Base-by-base conservation (phyloP, 2,329 filamentous ascomycete species). In the Aspergillus floridensis region DNA sequence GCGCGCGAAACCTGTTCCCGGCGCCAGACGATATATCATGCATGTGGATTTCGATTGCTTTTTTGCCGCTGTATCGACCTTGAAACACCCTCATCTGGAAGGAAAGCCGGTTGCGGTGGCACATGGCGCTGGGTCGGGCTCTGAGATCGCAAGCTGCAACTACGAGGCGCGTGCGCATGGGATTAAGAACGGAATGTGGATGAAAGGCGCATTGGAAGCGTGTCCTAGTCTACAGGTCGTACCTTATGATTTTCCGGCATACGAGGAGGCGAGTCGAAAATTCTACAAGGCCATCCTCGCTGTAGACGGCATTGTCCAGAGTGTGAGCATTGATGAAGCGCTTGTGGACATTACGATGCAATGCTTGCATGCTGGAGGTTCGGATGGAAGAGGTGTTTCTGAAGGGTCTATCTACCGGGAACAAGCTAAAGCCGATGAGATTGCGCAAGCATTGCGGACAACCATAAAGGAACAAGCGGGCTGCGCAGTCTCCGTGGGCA, bases 1-100 rank as follows among this genome's bases (percentile, higher is more conserved):
- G 5, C 79, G 65, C 80, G 79, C 79, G 59, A 83, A 87, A 68
- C 81, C 82, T 47, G 81, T 82, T 26, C 80, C 84, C 12, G 90
- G 88, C 0, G 77, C 87, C 3, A 83, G 93, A 61, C 81, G 90
- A 53, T 99, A 98, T 68, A 84, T 99, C 56, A 85, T 99, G 70
- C 95, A 99, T 69, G 92, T 99, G 31, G 95, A 99, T 72, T 99
- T 99, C 73, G 96, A 99, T 76, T 95, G 92, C 74, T 99, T 99
- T 77, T 99, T 99, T 75, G 96, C 93, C 60, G 91, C 96, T 0
- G 91, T 99, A 0, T 97, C 95, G 0, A 76, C 89, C 19, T 92
- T 92, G 67, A 89, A 87, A 56, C 82, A 87, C 24, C 92, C 93
- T 0, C 86, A 96, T 21, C 88, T 86, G 61, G 79, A 82, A 44